Evolutionary conservation across 2,329 filamentous ascomycete genomes (phyloP).

Genomic region (Apiospora malaysiana): DNA sequence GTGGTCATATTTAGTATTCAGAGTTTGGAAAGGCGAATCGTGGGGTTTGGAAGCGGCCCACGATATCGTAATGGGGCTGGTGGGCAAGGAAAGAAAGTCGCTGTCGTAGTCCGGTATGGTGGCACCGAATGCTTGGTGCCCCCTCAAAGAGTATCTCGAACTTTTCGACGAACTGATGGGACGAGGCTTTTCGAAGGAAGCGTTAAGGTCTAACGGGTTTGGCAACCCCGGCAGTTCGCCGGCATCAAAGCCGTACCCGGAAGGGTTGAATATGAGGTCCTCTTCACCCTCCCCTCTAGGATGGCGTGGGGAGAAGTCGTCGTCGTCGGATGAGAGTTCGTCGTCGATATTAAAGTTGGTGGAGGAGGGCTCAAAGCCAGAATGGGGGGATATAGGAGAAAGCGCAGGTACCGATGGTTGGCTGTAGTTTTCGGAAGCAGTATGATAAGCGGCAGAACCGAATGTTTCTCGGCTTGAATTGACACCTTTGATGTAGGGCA

Average conservation of each 20-base stretch:
- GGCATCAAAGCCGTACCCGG: slow-evolving; percentile 23
- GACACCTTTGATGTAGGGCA: slow-evolving; percentile 28
- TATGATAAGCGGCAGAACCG: slow-evolving; percentile 17
- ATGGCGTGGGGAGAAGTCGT: slow-evolving; percentile 15
- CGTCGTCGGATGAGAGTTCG: slow-evolving; percentile 24
- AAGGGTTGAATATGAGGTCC: slow-evolving; percentile 24
- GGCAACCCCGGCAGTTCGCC: slow-evolving; percentile 23
- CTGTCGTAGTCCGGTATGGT: neutral
- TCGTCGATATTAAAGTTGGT: slow-evolving; percentile 23
- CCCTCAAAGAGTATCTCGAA: slow-evolving; percentile 2
- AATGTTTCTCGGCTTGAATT: slow-evolving; percentile 27
- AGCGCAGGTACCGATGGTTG: slow-evolving; percentile 5
- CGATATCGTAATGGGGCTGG: neutral
- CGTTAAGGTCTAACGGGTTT: slow-evolving; percentile 15
- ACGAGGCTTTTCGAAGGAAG: neutral
- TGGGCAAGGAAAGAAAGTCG: neutral
- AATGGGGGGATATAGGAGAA: neutral
- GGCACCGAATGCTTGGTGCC: slow-evolving; percentile 1
- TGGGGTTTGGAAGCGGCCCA: neutral
- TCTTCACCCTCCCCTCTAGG: slow-evolving; percentile 23
- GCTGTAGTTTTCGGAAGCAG: slow-evolving; percentile 25
- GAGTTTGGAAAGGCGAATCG: neutral
- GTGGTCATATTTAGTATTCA: neutral
- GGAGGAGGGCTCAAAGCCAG: neutral
- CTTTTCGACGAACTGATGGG: neutral